These are phyloP conservation scores for Pseudopyricularia cyperi DNA, from an alignment of 2,329 filamentous ascomycete species.

Conservation along the genomic window DNA sequence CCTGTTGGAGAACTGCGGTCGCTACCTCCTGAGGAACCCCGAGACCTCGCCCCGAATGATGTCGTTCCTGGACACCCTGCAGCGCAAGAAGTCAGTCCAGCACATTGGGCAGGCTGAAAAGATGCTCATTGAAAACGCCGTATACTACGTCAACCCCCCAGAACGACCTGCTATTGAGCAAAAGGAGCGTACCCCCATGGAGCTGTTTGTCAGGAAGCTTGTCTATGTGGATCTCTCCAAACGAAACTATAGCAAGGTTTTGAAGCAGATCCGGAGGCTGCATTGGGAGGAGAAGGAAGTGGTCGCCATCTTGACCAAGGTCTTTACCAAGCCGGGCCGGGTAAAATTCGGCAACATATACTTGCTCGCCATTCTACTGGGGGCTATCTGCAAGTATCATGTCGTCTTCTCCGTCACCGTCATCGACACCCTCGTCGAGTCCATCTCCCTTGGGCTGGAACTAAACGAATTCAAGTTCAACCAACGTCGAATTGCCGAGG, in stretches of 20 bases:
- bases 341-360: conserved; percentile 97
- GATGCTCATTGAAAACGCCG: conserved; percentile 95
- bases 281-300: conserved; percentile 90
- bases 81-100: conserved; percentile 90
- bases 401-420: conserved; percentile 82
- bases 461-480: conserved; percentile 97
- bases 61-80: conserved; percentile 86
- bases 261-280: conserved; percentile 87
- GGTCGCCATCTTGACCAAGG: conserved; percentile 53
- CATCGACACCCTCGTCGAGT: conserved; percentile 83
- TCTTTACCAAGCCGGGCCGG: conserved; percentile 92
- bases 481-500: conserved; percentile 84
- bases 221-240: conserved; percentile 91
- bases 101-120: conserved; percentile 92
- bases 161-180: conserved; percentile 89
- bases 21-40: conserved; percentile 82
- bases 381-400: conserved; percentile 83
- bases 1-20: conserved; percentile 87
- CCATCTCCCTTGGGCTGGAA: conserved; percentile 77
- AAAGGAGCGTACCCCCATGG: conserved; percentile 87
- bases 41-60: conserved; percentile 89
- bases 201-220: conserved; percentile 84
- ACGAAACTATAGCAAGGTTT: conserved; percentile 81
- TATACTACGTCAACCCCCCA: conserved; percentile 95
- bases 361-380: conserved; percentile 77